Evolutionary conservation across 2,329 filamentous ascomycete genomes (phyloP).

Genomic region (Macrophomina pseudophaseolina): DNA sequence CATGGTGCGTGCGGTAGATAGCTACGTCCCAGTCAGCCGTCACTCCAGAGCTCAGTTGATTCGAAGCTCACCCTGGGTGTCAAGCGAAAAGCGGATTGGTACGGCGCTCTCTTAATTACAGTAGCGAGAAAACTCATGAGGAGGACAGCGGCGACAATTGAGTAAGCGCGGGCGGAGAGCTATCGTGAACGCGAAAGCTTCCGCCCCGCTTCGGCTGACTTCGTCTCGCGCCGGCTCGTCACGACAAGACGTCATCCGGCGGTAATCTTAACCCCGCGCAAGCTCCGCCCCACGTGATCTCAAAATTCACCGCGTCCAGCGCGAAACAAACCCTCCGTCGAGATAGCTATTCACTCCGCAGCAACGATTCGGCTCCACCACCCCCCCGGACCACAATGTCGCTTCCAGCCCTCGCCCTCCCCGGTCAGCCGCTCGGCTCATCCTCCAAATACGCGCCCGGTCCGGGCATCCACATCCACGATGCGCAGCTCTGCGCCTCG

Average conservation of each 20-base stretch:
- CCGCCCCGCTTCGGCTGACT: neutral
- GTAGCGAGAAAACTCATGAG: constrained; percentile 26
- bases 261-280: constrained; percentile 13
- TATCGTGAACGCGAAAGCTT: constrained; percentile 10
- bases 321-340: no score
- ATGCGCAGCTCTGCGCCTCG: constrained; percentile 77
- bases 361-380: no score
- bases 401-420: constrained; percentile 66
- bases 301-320: constrained; percentile 11
- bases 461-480: constrained; percentile 81
- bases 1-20: constrained; percentile 62
- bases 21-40: constrained; percentile 16
- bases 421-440: constrained; percentile 79
- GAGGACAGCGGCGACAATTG: constrained; percentile 14
- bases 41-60: neutral
- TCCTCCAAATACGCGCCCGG: constrained; percentile 72
- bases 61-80: neutral
- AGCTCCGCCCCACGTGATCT: constrained; percentile 17
- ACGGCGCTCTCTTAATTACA: constrained; percentile 10
- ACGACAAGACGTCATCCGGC: constrained; percentile 24
- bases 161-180: constrained; percentile 10
- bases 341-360: neutral
- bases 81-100: neutral
- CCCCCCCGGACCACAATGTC: constrained; percentile 33
- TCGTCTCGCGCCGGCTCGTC: neutral